These are phyloP conservation scores for Paramecium tetraurelia DNA, from an alignment of 73 alveolate species.

Conservation along the genomic window DNA sequence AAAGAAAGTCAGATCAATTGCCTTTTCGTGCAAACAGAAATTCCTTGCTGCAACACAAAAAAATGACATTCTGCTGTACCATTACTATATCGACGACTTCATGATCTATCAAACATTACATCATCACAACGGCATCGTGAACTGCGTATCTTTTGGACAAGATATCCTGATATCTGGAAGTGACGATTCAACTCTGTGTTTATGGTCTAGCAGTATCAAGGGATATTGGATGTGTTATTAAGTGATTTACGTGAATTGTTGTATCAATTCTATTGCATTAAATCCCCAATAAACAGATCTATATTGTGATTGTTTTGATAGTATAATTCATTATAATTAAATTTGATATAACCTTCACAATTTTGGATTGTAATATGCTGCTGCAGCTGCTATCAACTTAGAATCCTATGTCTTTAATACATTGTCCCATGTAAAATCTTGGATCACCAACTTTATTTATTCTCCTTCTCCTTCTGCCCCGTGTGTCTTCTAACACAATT, in stretches of 20 bases:
- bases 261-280: neutral
- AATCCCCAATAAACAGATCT: neutral
- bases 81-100: neutral
- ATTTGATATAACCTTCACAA: neutral
- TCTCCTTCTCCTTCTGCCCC: conserved; percentile 53
- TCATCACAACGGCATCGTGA: neutral
- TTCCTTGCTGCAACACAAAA: neutral
- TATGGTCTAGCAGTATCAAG: neutral
- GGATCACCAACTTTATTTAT: conserved; percentile 13
- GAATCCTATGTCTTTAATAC: conserved; percentile 46
- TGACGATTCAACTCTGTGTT: neutral
- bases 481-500: conserved; percentile 24
- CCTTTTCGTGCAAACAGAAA: neutral
- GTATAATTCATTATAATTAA: neutral
- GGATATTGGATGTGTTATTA: neutral
- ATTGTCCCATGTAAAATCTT: conserved; percentile 56
- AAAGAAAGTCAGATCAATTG: neutral
- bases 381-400: conserved; percentile 49
- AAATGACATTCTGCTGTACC: neutral
- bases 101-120: neutral
- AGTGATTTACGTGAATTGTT: neutral
- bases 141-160: neutral
- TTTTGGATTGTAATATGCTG: conserved; percentile 37
- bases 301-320: neutral
- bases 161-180: neutral